Percentiles rank a stretch among this genome's conserved stretches.
Conservation (phyloP, 495 filamentous ascomycete genomes). For the Daldinia grandis region DNA sequence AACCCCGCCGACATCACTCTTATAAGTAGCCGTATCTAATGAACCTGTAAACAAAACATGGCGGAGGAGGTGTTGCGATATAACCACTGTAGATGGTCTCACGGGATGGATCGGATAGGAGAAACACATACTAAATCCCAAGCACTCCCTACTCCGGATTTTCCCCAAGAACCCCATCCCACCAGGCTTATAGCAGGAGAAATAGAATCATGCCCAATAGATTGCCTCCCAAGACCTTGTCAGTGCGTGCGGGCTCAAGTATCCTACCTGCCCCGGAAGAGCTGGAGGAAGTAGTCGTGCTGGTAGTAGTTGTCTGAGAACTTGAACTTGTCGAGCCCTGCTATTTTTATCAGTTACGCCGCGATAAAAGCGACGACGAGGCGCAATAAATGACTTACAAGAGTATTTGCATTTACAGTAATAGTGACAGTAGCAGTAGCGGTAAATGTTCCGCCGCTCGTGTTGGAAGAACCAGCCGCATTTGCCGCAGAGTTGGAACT, state of each 20-base stretch:
- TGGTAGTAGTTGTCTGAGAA: constrained; percentile 16
- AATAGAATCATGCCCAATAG: constrained; percentile 1
- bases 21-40: neutral
- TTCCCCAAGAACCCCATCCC: neutral
- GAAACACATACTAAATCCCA: neutral
- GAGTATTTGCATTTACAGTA: constrained; percentile 8
- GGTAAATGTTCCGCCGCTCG: too few relatives aligned
- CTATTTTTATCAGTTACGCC: constrained; percentile 2
- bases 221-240: neutral
- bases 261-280: neutral
- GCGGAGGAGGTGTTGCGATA: too few relatives aligned
- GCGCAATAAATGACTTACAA: constrained; percentile 2
- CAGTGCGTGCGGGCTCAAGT: neutral
- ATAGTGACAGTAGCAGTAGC: constrained; percentile 19
- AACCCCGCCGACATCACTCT: neutral
- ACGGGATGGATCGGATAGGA: neutral
- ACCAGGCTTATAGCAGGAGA: constrained; percentile 6
- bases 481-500: neutral
- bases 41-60: neutral
- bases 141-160: neutral
- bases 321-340: constrained; percentile 17
- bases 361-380: neutral
- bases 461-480: neutral
- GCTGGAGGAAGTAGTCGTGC: neutral
- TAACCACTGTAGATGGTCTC: too few relatives aligned